Evolutionary conservation across 345 rosid species (phyloP).

Genomic region (Toxicodendron radicans): DNA sequence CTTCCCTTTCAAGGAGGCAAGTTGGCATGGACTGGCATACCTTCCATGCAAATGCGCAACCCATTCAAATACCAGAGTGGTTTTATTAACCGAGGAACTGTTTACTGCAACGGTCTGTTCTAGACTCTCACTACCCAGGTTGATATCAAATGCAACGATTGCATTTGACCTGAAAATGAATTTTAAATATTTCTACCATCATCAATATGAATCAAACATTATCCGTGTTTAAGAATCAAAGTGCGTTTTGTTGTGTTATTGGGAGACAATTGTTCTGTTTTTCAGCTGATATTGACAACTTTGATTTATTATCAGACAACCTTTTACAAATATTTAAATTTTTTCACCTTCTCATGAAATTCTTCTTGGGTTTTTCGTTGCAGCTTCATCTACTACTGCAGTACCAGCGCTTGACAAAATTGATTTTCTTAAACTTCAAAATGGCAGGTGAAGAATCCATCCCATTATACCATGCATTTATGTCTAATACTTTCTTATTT

Average conservation of each 20-base stretch:
- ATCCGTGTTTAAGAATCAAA: not conserved
- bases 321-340: not conserved
- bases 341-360: constrained; percentile 6
- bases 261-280: not conserved
- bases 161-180: constrained; percentile 27
- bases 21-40: constrained; percentile 65
- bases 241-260: not conserved
- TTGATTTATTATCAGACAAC: not conserved
- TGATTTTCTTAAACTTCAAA: constrained; percentile 89
- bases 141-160: constrained; percentile 33
- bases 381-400: constrained; percentile 56
- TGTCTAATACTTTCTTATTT: not conserved
- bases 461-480: not conserved
- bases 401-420: constrained; percentile 56
- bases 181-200: constrained; percentile 2
- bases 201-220: constrained; percentile 1
- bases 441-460: constrained; percentile 71
- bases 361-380: constrained; percentile 44
- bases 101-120: constrained; percentile 96
- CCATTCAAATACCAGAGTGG: constrained; percentile 52
- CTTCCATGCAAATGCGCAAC: constrained; percentile 67
- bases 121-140: constrained; percentile 62
- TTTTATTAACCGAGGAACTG: constrained; percentile 53
- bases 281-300: constrained; percentile 5
- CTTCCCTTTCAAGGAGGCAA: constrained; percentile 80